phyloP scores from a whole-genome alignment of 1,284 basidiomycete genomes.

The Exobasidium rhododendri region DNA sequence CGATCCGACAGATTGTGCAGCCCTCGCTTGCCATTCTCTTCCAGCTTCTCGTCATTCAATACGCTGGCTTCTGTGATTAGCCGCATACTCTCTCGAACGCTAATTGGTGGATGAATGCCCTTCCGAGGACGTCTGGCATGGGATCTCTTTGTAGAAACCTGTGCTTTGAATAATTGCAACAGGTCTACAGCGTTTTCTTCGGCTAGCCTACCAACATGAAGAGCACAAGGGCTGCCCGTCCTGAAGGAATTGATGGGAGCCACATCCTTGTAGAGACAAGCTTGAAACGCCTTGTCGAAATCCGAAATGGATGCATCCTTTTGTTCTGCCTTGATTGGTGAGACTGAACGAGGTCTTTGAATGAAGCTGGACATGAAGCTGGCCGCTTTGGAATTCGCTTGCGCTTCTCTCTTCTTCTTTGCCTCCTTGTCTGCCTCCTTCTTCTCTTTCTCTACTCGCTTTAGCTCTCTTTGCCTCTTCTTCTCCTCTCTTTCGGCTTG shows the following conservation, averaged over 20 bases:
- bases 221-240: conserved; percentile 11
- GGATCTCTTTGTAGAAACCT: background rate
- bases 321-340: conserved; percentile 6
- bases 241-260: conserved; percentile 45
- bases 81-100: conserved; percentile 49
- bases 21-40: conserved; percentile 33
- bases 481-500: conserved; percentile 27
- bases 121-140: conserved; percentile 10
- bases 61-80: conserved; percentile 50
- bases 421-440: conserved; percentile 54
- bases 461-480: conserved; percentile 54
- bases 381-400: conserved; percentile 32
- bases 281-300: conserved; percentile 48
- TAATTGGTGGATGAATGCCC: conserved; percentile 38
- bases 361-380: conserved; percentile 47
- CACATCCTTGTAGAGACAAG: conserved; percentile 47
- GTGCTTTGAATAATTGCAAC: conserved; percentile 28
- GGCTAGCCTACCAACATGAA: conserved; percentile 3
- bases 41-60: conserved; percentile 43
- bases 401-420: conserved; percentile 18
- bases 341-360: conserved; percentile 21
- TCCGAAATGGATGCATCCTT: conserved; percentile 22
- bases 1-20: conserved; percentile 42
- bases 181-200: conserved; percentile 16
- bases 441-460: conserved; percentile 43